Conservation (phyloP, 192 early-diverging fungal genomes). For the Coemansia sp. region DNA sequence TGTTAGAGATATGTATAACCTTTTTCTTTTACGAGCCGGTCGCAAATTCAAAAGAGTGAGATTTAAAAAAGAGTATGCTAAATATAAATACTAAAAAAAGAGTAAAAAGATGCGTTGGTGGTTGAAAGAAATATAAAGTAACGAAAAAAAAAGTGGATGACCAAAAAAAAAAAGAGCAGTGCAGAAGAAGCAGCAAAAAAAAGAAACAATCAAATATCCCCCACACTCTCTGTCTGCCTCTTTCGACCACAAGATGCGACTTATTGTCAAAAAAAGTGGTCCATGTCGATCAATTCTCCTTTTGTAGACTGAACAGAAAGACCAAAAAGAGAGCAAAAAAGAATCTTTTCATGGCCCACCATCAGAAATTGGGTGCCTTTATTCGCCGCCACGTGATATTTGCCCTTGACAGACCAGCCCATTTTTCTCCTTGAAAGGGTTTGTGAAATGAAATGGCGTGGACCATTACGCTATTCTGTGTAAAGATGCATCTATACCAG, state of each 20-base stretch:
- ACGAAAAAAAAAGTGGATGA: conserved; percentile 9
- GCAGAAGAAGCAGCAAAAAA: conserved; percentile 6
- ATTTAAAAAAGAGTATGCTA: not conserved
- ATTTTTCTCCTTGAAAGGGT: too few relatives aligned
- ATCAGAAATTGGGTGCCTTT: too few relatives aligned
- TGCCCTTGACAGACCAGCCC: too few relatives aligned
- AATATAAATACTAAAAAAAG: not conserved
- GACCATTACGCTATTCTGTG: not conserved
- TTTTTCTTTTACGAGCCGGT: not conserved
- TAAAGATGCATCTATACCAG: not conserved
- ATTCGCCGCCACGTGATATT: too few relatives aligned
- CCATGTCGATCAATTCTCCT: conserved; percentile 8
- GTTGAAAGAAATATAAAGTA: conserved; percentile 10
- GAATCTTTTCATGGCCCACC: too few relatives aligned
- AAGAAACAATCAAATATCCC: not conserved
- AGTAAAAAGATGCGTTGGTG: not conserved
- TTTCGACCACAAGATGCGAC: not conserved
- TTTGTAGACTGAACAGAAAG: too few relatives aligned
- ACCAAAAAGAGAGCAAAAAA: too few relatives aligned
- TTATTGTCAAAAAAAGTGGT: not conserved
- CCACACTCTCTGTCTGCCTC: not conserved
- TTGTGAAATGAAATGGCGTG: too few relatives aligned
- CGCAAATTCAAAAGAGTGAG: not conserved
- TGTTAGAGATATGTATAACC: not conserved
- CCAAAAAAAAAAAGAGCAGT: conserved; percentile 4